Evolutionary conservation across 106 monocot species (phyloP), one percentile per base, ranked within the genome.

Genomic region (Posidonia australis): DNA sequence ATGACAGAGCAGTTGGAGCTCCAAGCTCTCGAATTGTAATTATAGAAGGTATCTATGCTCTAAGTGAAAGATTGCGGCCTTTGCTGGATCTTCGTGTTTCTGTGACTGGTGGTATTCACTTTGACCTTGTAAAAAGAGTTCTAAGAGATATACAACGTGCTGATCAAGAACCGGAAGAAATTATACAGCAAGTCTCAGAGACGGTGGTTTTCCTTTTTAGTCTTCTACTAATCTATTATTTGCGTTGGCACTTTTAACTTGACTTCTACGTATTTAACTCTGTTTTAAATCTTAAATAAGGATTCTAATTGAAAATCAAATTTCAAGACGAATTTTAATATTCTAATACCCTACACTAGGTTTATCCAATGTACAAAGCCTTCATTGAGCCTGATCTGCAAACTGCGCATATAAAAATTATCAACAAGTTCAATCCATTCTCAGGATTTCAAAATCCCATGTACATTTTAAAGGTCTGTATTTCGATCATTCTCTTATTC

Each of bases 321-420:
- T 4, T 49, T 49, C 12, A 0, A n/a, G 13, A 11, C 12, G 3
- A 17, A 49, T 49, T 49, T n/a, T 3, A 49, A 49, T 16, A n/a
- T 49, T 14, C 6, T 13, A 26, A 25, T 28, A 13, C 0, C 14
- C 16, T 14, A 9, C 26, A 28, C 17, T 76, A 96, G 96, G 96
- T 96, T 48, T 96, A 96, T 82, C 96, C 96, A 23, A 96, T 96
- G 96, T 96, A 96, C 78, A 96, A 96, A 76, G 96, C 96, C 66
- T 96, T 96, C 70, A 96, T 96, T 68, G 96, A 96, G 70, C 96
- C 96, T 63, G 90, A 90, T 51, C 74, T 96, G 27, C 80, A 81
- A 76, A 96, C 96, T 61, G 96, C 96, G 28, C 96, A 90, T 67
- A 90, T 96, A 67, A 96, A 83, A 79, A 96, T 96, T 16, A 79